A percentile compares a stretch with the other conserved stretches of the same genome.
These are phyloP conservation scores for Starmerella gropengiesseri DNA, from an alignment of 805 yeast species.

Conservation along the genomic window DNA sequence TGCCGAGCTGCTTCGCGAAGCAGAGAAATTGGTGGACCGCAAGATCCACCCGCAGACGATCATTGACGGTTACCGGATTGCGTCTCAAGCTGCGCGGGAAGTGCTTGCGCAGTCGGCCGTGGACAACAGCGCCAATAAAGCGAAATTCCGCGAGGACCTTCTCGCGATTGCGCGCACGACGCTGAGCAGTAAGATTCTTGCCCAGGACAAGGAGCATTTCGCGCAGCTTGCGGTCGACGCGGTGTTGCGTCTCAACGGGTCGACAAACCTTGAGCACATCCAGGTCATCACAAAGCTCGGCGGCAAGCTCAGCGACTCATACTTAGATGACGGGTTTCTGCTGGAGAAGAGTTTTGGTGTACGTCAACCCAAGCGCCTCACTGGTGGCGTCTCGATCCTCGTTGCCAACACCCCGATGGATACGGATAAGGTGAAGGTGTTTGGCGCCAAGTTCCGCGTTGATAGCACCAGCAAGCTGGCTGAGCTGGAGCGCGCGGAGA, in stretches of 20 bases:
- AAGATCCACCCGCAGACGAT: constrained; percentile 97
- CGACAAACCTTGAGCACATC: constrained; percentile 80
- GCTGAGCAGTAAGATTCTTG: constrained; percentile 78
- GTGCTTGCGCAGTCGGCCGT: constrained; percentile 72
- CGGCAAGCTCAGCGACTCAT: constrained; percentile 83
- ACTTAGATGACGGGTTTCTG: constrained; percentile 91
- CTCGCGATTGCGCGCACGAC: constrained; percentile 87
- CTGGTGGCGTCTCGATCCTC: constrained; percentile 65
- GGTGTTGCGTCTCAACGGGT: constrained; percentile 72
- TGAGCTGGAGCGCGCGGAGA: constrained; percentile 87
- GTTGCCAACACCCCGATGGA: constrained; percentile 91
- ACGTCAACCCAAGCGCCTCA: constrained; percentile 77
- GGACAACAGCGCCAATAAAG: constrained; percentile 52
- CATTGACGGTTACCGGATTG: constrained; percentile 89
- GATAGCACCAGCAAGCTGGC: constrained; percentile 91
- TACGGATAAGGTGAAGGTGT: constrained; percentile 93
- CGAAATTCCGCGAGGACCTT: constrained; percentile 61
- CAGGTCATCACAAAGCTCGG: constrained; percentile 91
- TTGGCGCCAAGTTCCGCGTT: constrained; percentile 95
- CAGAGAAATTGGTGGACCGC: constrained; percentile 81
- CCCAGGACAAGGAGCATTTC: constrained; percentile 89
- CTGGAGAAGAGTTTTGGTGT: constrained; percentile 87
- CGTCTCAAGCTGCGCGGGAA: constrained; percentile 67
- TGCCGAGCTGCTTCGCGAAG: constrained; percentile 90
- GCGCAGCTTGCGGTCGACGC: constrained; percentile 91